Percentiles rank a stretch among this genome's conserved stretches.
These are phyloP conservation scores for Blastomyces emzantsi DNA, from an alignment of 2,329 filamentous ascomycete genomes.

Conservation along the genomic window DNA sequence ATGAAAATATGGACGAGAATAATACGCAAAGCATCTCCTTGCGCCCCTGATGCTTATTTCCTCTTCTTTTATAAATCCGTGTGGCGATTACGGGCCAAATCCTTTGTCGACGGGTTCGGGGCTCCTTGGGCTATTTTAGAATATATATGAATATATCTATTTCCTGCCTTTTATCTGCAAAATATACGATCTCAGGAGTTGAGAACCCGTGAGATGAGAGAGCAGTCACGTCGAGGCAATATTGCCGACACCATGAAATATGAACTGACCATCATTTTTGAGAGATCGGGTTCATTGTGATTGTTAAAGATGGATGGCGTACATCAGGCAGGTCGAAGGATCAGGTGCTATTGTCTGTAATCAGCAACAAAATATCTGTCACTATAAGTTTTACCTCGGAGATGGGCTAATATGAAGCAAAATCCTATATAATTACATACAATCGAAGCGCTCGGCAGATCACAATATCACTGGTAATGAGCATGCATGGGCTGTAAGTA, in stretches of 20 bases:
- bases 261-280: no score
- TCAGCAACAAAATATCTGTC: not conserved
- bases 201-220: not conserved
- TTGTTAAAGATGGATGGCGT: no score
- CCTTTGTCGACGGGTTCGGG: not conserved
- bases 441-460: not conserved
- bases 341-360: not conserved
- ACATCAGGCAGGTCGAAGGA: no score
- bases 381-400: not conserved
- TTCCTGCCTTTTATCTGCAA: not conserved
- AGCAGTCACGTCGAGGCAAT: not conserved
- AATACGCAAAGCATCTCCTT: not conserved
- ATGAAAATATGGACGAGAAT: not conserved
- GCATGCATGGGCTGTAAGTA: not conserved
- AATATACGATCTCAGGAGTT: not conserved
- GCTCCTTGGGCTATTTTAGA: not conserved
- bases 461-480: not conserved
- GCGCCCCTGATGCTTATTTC: not conserved
- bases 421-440: not conserved
- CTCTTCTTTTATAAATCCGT: not conserved
- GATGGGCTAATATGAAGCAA: not conserved
- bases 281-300: no score
- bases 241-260: no score
- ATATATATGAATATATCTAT: no score
- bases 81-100: not conserved